Evolutionary conservation across 2,329 filamentous ascomycete species (phyloP).

Genomic region (Xylariomycetidae sp.): DNA sequence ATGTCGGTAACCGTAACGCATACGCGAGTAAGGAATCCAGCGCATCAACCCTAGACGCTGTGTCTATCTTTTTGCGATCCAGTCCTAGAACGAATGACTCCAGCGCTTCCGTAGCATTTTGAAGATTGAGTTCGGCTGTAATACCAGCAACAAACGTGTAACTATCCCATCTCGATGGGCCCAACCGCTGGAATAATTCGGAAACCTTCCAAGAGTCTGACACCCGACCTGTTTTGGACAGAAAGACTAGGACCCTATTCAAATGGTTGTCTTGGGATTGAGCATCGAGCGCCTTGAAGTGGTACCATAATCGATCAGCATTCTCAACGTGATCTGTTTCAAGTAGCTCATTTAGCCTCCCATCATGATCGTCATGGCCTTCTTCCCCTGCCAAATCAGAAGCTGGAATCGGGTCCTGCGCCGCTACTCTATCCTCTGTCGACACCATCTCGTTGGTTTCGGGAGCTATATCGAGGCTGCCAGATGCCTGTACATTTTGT

Average conservation of each 20-base stretch:
- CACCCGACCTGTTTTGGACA: conserved; percentile 38
- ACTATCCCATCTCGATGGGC: conserved; percentile 34
- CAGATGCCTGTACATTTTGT: neutral
- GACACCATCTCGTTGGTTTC: too few relatives aligned
- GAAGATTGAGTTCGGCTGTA: conserved; percentile 35
- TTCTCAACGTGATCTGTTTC: conserved; percentile 11
- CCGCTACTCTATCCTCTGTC: too few relatives aligned
- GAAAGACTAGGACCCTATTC: conserved; percentile 34
- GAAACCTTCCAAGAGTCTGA: conserved; percentile 42
- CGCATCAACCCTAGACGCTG: conserved; percentile 30
- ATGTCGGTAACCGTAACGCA: conserved; percentile 26
- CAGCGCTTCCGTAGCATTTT: conserved; percentile 34
- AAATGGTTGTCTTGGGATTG: conserved; percentile 22
- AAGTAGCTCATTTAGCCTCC: conserved; percentile 16
- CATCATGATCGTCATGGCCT: conserved; percentile 7
- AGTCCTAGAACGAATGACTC: conserved; percentile 36
- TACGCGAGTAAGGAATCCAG: conserved; percentile 40
- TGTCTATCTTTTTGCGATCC: conserved; percentile 12
- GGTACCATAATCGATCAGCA: conserved; percentile 37
- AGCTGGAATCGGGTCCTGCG: neutral
- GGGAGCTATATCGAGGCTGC: too few relatives aligned
- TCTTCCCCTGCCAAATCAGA: neutral
- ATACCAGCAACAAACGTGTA: conserved; percentile 36
- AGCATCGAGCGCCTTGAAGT: conserved; percentile 34
- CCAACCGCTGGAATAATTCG: conserved; percentile 37